Evolutionary conservation across 495 filamentous ascomycete genomes (phyloP).

Genomic region (Letharia columbiana): DNA sequence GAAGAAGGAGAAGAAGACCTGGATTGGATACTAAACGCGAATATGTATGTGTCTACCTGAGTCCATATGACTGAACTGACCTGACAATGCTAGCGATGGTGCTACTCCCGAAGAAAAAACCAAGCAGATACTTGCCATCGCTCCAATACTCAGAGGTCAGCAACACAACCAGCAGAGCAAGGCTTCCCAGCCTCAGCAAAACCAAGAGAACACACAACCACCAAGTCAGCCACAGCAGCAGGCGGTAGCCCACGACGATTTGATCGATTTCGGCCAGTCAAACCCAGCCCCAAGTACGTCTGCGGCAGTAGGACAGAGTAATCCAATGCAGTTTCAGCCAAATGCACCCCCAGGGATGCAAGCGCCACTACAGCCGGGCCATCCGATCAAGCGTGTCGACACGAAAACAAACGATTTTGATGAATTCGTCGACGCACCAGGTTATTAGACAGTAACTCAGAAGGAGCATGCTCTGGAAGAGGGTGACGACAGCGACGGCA

Average conservation of each 20-base stretch:
- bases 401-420: constrained; percentile 43
- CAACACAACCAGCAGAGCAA: constrained; percentile 30
- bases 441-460: neutral
- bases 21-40: constrained; percentile 90
- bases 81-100: constrained; percentile 45
- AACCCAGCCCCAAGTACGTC: constrained; percentile 17
- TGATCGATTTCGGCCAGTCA: constrained; percentile 35
- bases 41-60: constrained; percentile 53
- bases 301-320: constrained; percentile 11
- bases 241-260: constrained; percentile 20
- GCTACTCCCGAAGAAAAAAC: constrained; percentile 62
- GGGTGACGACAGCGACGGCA: constrained; percentile 15
- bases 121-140: constrained; percentile 78
- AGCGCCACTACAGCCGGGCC: constrained; percentile 26
- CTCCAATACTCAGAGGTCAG: constrained; percentile 77
- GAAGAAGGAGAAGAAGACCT: constrained; percentile 82
- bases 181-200: constrained; percentile 19
- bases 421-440: constrained; percentile 49
- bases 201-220: constrained; percentile 22
- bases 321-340: constrained; percentile 14
- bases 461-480: constrained; percentile 8
- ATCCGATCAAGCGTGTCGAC: constrained; percentile 39
- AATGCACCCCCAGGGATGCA: constrained; percentile 19
- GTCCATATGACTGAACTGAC: neutral
- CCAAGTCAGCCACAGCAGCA: constrained; percentile 18